Evolutionary conservation across 495 filamentous ascomycete species (phyloP).

Genomic region (Penicillium argentinense): DNA sequence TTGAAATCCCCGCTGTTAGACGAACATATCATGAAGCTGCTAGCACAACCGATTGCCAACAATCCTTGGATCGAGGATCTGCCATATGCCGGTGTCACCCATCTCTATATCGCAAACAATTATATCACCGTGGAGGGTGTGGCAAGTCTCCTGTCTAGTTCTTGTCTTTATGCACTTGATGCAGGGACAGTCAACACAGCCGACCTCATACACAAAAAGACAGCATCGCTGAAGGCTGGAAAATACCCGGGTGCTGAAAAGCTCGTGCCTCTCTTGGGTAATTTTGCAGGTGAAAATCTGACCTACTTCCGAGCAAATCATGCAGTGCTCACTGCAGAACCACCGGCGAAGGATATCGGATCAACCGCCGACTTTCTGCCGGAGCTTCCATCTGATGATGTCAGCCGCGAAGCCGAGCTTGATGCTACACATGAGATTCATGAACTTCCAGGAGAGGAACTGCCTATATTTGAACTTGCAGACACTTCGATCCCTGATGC

Average conservation of each 20-base stretch:
- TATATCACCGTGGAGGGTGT: slow-evolving; percentile 57
- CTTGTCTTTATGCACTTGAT: slow-evolving; percentile 53
- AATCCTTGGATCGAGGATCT: slow-evolving; percentile 55
- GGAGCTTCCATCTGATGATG: slow-evolving; percentile 34
- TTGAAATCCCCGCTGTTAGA: slow-evolving; percentile 47
- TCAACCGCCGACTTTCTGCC: slow-evolving; percentile 28
- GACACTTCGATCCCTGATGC: slow-evolving; percentile 33
- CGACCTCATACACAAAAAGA: slow-evolving; percentile 23
- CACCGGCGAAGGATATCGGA: slow-evolving; percentile 32
- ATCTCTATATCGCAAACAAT: slow-evolving; percentile 61
- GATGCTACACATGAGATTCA: slow-evolving; percentile 40
- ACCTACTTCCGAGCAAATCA: slow-evolving; percentile 59
- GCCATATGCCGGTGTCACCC: slow-evolving; percentile 54
- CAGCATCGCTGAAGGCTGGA: slow-evolving; percentile 12
- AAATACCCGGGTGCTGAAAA: slow-evolving; percentile 52
- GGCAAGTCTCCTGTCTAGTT: slow-evolving; percentile 51
- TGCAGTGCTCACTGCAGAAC: slow-evolving; percentile 52
- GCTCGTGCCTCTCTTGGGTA: slow-evolving; percentile 50
- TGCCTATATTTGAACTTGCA: slow-evolving; percentile 41
- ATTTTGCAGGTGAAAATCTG: slow-evolving; percentile 45
- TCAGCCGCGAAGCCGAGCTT: slow-evolving; percentile 38
- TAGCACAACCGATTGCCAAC: slow-evolving; percentile 50
- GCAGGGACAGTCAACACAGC: slow-evolving; percentile 45
- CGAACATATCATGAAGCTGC: slow-evolving; percentile 44
- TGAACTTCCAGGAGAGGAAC: slow-evolving; percentile 43